Percentiles rank a stretch among this genome's conserved stretches.
Evolutionary conservation across 208 protist genomes (phyloP).

Genomic region (Leishmania tarentolae): DNA sequence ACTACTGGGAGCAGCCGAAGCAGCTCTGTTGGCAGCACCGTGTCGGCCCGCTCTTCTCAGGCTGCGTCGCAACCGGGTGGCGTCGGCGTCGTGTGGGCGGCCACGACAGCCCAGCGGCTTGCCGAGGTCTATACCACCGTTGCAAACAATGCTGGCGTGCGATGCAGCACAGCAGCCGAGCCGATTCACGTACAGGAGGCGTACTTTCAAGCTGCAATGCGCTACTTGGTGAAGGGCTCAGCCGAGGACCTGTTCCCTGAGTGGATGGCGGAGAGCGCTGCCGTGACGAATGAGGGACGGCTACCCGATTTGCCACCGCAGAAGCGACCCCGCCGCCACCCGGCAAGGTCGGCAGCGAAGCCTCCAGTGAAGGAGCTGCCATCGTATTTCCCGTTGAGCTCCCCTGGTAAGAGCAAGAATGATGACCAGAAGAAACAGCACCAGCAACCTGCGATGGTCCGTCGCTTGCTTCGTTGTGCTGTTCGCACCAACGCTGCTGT

Average conservation of each 20-base stretch:
- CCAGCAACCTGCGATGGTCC: background rate
- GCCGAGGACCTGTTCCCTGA: slow-evolving; percentile 27
- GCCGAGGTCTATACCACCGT: slow-evolving; percentile 49
- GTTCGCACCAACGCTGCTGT: slow-evolving; percentile 30
- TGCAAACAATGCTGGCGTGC: slow-evolving; percentile 64
- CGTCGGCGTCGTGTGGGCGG: slow-evolving; percentile 13
- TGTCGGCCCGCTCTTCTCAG: background rate
- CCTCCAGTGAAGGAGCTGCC: background rate
- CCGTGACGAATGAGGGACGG: background rate
- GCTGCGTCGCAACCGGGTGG: slow-evolving; percentile 3
- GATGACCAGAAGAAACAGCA: background rate
- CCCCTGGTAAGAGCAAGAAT: background rate
- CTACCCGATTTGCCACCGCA: background rate
- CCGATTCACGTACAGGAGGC: slow-evolving; percentile 41
- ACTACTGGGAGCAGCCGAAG: background rate
- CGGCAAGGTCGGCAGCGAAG: background rate
- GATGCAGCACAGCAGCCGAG: slow-evolving; percentile 45
- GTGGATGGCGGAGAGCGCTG: slow-evolving; percentile 14
- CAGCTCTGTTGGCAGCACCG: background rate
- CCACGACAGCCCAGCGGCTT: slow-evolving; percentile 38
- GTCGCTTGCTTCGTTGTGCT: slow-evolving; percentile 22
- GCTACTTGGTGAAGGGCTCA: slow-evolving; percentile 23
- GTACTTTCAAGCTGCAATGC: slow-evolving; percentile 53
- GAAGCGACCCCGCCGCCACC: background rate
- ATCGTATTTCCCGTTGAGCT: slow-evolving; percentile 1